phyloP scores from a whole-genome alignment of 257 asterid genomes.

The Solanum sitiens region DNA sequence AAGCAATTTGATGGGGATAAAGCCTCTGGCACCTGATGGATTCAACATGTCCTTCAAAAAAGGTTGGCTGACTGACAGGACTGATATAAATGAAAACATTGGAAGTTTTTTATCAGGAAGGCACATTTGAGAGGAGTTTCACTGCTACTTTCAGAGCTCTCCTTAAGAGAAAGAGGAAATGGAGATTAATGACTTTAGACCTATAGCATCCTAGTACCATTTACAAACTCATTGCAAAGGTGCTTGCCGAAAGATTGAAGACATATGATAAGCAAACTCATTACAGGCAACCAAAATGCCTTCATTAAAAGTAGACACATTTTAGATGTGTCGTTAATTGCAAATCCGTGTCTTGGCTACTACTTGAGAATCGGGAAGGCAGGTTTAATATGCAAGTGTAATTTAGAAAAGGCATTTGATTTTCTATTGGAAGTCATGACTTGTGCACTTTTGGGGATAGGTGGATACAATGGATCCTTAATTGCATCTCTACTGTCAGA shows the following conservation, averaged over 20 bases:
- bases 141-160: not conserved
- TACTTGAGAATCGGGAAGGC: not conserved
- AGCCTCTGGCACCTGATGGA: not conserved
- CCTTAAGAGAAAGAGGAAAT: not conserved
- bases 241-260: not conserved
- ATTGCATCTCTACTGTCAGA: not conserved
- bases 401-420: not conserved
- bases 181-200: not conserved
- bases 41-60: not conserved
- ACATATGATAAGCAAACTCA: not conserved
- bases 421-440: not conserved
- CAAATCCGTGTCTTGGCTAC: not conserved
- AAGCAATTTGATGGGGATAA: not conserved
- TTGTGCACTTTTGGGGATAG: not conserved
- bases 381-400: not conserved
- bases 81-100: not conserved
- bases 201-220: not conserved
- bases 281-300: not conserved
- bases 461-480: not conserved
- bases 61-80: not conserved
- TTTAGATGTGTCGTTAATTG: not conserved
- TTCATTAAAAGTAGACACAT: not conserved
- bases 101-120: not conserved
- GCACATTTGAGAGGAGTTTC: not conserved
- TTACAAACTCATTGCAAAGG: not conserved